Base-by-base conservation (phyloP, 2,329 filamentous ascomycete species). In the Botrytis pseudocinerea region DNA sequence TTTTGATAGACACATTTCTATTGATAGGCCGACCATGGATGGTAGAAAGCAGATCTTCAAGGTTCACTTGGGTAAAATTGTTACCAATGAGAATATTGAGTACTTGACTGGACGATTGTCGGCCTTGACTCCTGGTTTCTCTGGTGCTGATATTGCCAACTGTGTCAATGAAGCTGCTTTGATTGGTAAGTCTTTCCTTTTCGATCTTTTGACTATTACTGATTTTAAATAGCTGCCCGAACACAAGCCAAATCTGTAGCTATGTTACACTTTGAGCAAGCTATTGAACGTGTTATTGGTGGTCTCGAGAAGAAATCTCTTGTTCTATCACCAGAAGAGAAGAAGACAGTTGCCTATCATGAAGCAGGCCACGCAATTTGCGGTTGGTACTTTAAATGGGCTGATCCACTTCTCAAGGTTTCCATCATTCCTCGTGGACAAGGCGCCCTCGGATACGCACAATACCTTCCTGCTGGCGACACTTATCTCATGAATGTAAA, bases 341-440 rank as follows among this genome's bases (percentile, higher is more conserved):
- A 98, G 89, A 92, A 89, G 81, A 97, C 94, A 22, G 96, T 98
- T 61, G 96, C 96, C 8, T 99, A 99, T 83, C 96, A 99, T 84
- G 96, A 99, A 85, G 96, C 96, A 48, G 96, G 96, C 73, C 96
- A 99, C 83, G 96, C 96, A 76, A 97, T 99, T 82, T 99, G 96
- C 82, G 96, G 96, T 73, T 99, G 96, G 96, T 99, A 92, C 86
- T 93, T 99, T 85, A 90, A 93, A 83, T 94, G 93, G 82, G 96
- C 96, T n/a, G 96, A 99, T 80, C 96, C 96, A 28, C 89, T 99
- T 6, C 91, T 99, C 74, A 99, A 99, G 85, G 96, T 99, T 62
- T 98, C 95, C 73, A 99, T 99, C 83, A 98, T 99, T 79, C 96
- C 96, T 28, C 94, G 96, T 80, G 96, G 95, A 73, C 93, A 96